Base-by-base conservation (phyloP, 2,329 filamentous ascomycete species). In the Cyanodermella asteris region DNA sequence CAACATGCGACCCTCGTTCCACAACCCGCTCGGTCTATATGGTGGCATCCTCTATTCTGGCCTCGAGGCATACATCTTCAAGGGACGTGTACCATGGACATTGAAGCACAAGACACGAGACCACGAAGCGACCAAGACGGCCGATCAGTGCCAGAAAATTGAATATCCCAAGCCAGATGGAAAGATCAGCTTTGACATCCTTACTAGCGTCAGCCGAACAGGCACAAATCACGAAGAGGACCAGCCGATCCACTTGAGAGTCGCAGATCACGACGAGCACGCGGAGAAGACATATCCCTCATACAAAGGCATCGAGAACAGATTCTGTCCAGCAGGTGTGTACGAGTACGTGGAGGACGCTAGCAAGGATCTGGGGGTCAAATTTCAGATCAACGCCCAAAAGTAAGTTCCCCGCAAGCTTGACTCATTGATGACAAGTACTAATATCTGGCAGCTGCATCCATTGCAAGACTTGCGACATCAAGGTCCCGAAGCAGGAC, bases 381-480 rank as follows among this genome's bases (percentile, higher is more conserved):
- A 82, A 29, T 97, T 97, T 56, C 84, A 94, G 54, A 97, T 97
- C 46, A 94, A 94, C 43, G 57, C 82, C 24, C 84, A 94, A 49
- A 94, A 93, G 80, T 91, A 60, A 67, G 78, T 24, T 11, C 18
- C 13, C 19, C 25, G 13, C 22, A 14, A 17, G 11, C 22, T 27
- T 22, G 15, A 13, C 12, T 12, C 7, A 12, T 9, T 20, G 9
- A 13, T 16, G 10, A 16, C 13, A 15, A 23, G 17, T 34, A 12
- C 29, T 31, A 14, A 7, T 18, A 11, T 5, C 9, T 13, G 20
- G 24, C 41, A 91, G 82, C 53, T 97, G 87, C 48, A 91, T 97
- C 36, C 87, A 97, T 53, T 97, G 87, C 63, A 97, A 97, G 64
- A 97, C 87, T 9, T 97, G 87, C 48, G 87, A 97, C 50, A 97